Base-by-base conservation (phyloP, 257 asterid genomes). In the Solanum paucissectum region DNA sequence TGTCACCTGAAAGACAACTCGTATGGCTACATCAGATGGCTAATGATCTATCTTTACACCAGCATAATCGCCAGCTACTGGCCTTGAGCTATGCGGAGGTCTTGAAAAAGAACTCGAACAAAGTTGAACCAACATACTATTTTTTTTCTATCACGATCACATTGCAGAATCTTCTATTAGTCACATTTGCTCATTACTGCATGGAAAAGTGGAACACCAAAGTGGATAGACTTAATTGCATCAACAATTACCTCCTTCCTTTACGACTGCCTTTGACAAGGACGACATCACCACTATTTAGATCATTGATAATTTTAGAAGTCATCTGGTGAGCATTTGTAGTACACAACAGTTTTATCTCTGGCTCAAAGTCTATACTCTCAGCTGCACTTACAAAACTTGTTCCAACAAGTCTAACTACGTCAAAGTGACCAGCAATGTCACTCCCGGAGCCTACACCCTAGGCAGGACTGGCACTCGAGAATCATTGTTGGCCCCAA, bases 221-320 rank as follows among this genome's bases (percentile, higher is more conserved):
- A 73, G 18, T 73, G 82, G 82, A 46, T 81, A 81, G 88, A 83
- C 83, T 91, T 89, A 32, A 89, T 86, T 32, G 14, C 84, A 8
- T 72, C 36, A 21, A 89, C 86, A 38, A 91, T 83, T 32, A 83
- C 88, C 62, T 91, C 91, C 90, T 89, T 86, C 32, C 84, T 76
- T 89, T 89, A 16, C 87, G 90, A 62, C 90, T 89, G 6, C 90
- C 91, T 87, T 91, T 89, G 21, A 89, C 91, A 87, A 91, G 86
- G 85, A 89, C 83, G 7, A 86, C 87, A 62, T 89, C 93, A 36
- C 74, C 87, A 60, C 37, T 16, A 13, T 79, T 60, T 46, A 91
- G 23, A 23, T 76, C n/a, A 7, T 64, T 29, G 85, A 58, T 42
- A 72, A 89, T 44, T 14, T 71, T n/a, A 34, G 85, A 75, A 7